A percentile compares a stretch with the other conserved stretches of the same genome.
Evolutionary conservation across 1,284 basidiomycete genomes (phyloP).

Genomic region (Calocybe gambosa): DNA sequence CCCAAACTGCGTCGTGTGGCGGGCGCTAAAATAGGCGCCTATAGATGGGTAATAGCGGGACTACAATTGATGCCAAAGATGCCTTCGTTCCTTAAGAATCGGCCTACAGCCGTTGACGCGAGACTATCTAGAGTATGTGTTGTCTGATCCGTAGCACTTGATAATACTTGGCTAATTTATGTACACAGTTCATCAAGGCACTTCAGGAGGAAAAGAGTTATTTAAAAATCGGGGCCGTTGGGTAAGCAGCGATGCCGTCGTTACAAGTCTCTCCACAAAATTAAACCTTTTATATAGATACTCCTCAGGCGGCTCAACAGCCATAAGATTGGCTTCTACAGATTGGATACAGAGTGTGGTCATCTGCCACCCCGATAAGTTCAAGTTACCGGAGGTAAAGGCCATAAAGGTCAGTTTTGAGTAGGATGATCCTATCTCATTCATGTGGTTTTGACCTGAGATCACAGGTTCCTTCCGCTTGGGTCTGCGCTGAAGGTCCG

Average conservation of each 20-base stretch:
- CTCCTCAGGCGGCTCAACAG: slow-evolving; percentile 53
- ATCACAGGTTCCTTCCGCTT: slow-evolving; percentile 39
- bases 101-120: slow-evolving; percentile 35
- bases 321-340: slow-evolving; percentile 34
- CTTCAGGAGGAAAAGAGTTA: slow-evolving; percentile 49
- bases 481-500: slow-evolving; percentile 53
- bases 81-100: slow-evolving; percentile 28
- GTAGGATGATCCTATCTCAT: not conserved
- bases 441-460: not conserved
- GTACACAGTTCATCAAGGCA: slow-evolving; percentile 39
- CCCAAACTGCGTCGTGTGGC: not conserved
- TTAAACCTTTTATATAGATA: slow-evolving; percentile 31
- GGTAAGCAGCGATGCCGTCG: slow-evolving; percentile 28
- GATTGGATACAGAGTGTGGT: slow-evolving; percentile 43
- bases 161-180: not conserved
- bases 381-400: slow-evolving; percentile 32
- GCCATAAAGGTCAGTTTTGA: slow-evolving; percentile 33
- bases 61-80: slow-evolving; percentile 26
- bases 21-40: not conserved
- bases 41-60: slow-evolving; percentile 10
- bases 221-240: slow-evolving; percentile 53
- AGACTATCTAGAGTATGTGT: slow-evolving; percentile 16
- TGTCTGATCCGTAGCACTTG: not conserved
- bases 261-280: not conserved
- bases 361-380: slow-evolving; percentile 49